These are phyloP conservation scores for Boletus chippewaensis DNA, from an alignment of 1,284 basidiomycete genomes.

Conservation along the genomic window DNA sequence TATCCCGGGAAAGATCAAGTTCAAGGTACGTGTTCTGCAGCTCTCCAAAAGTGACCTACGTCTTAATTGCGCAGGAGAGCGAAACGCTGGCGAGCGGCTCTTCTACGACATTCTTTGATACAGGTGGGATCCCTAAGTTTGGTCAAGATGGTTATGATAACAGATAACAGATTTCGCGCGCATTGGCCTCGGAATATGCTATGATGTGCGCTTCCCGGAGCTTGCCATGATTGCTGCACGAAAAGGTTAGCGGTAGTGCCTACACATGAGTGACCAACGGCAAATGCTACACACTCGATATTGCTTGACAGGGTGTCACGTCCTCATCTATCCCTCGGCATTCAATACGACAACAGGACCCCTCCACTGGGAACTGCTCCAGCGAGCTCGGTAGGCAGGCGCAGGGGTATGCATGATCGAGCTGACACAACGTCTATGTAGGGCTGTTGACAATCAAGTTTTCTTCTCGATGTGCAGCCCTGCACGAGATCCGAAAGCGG, in stretches of 20 bases:
- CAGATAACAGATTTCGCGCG: conserved; percentile 68
- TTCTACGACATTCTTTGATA: conserved; percentile 79
- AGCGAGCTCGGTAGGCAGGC: conserved; percentile 65
- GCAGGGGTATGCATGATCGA: conserved; percentile 12
- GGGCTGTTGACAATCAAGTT: conserved; percentile 94
- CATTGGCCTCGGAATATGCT: conserved; percentile 88
- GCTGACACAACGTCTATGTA: conserved; percentile 30
- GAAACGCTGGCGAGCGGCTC: conserved; percentile 84
- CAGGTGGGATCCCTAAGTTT: conserved; percentile 45
- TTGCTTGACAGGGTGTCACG: conserved; percentile 63
- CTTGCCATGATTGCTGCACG: conserved; percentile 88
- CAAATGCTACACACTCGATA: neutral
- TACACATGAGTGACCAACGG: neutral
- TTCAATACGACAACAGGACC: conserved; percentile 94
- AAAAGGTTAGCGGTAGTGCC: conserved; percentile 46
- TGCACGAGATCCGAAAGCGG: conserved; percentile 75
- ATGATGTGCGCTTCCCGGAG: conserved; percentile 93
- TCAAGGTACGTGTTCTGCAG: conserved; percentile 64
- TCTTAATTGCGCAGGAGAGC: conserved; percentile 64
- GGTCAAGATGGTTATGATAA: neutral
- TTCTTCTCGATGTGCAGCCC: conserved; percentile 96
- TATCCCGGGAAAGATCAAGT: conserved; percentile 93
- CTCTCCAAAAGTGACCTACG: neutral
- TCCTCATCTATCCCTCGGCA: conserved; percentile 87
- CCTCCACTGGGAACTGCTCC: conserved; percentile 92